These are phyloP conservation scores for Colletotrichum tabaci DNA, from an alignment of 2,329 filamentous ascomycete species.

Conservation along the genomic window DNA sequence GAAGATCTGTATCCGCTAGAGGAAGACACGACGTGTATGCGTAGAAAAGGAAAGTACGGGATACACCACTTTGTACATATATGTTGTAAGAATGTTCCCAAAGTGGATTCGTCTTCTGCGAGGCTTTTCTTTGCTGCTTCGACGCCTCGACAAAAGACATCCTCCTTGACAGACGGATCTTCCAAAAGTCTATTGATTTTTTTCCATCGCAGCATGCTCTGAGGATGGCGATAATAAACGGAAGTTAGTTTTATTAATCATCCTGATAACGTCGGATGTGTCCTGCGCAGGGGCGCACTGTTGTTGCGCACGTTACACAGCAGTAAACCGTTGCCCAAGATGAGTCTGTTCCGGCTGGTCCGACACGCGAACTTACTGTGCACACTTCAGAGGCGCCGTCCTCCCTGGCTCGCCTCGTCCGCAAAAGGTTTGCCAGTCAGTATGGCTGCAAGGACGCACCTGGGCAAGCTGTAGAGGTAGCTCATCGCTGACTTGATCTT, in stretches of 20 bases:
- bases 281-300: not conserved
- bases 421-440: constrained; percentile 26
- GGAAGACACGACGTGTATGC: not conserved
- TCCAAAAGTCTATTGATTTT: not conserved
- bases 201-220: not conserved
- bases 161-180: not conserved
- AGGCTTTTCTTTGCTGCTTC: not conserved
- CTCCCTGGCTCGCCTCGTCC: constrained; percentile 19
- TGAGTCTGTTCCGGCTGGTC: constrained; percentile 30
- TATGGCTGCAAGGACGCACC: constrained; percentile 26
- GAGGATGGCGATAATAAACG: not conserved
- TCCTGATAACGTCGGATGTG: not conserved
- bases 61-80: not conserved
- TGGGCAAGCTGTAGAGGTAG: not conserved
- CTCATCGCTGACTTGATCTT: constrained; percentile 15
- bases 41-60: not conserved
- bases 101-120: constrained; percentile 4
- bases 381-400: constrained; percentile 20
- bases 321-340: not conserved
- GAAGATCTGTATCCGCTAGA: constrained; percentile 10
- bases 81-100: not conserved
- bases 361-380: constrained; percentile 13
- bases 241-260: constrained; percentile 6
- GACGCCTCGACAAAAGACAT: not conserved
- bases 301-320: not conserved